phyloP scores from a whole-genome alignment of 495 filamentous ascomycete genomes.

The Aspergillus conjunctus region DNA sequence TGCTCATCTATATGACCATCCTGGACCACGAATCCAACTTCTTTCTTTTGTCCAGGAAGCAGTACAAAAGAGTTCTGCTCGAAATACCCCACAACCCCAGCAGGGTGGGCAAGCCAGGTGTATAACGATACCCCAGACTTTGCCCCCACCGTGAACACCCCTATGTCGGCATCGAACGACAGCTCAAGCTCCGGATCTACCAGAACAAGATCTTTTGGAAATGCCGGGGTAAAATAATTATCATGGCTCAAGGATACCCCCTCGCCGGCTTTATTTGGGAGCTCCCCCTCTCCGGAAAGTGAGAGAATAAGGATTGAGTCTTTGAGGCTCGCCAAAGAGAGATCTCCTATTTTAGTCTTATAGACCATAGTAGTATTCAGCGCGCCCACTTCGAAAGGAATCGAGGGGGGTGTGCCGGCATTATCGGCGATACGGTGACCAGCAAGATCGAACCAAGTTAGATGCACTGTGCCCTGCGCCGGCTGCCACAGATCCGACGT shows the following conservation, averaged over 20 bases:
- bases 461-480: constrained; percentile 34
- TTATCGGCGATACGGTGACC: constrained; percentile 37
- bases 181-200: constrained; percentile 58
- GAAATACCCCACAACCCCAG: constrained; percentile 60
- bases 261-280: constrained; percentile 51
- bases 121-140: constrained; percentile 61
- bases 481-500: constrained; percentile 50
- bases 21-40: constrained; percentile 52
- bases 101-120: constrained; percentile 67
- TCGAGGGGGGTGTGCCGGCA: constrained; percentile 32
- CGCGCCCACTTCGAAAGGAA: constrained; percentile 56
- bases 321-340: constrained; percentile 38
- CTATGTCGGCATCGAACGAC: constrained; percentile 35
- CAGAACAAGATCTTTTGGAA: constrained; percentile 54
- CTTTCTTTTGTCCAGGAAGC: constrained; percentile 53
- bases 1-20: constrained; percentile 47
- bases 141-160: constrained; percentile 59
- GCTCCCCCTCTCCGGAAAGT: constrained; percentile 52
- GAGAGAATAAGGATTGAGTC: constrained; percentile 59
- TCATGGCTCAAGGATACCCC: constrained; percentile 54
- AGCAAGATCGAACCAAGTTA: constrained; percentile 46
- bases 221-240: constrained; percentile 57
- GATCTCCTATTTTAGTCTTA: constrained; percentile 39
- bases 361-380: constrained; percentile 63
- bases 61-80: constrained; percentile 63